These are phyloP conservation scores for Gamsiella multidivaricata DNA, from an alignment of 192 early-diverging fungal genomes.

Conservation along the genomic window DNA sequence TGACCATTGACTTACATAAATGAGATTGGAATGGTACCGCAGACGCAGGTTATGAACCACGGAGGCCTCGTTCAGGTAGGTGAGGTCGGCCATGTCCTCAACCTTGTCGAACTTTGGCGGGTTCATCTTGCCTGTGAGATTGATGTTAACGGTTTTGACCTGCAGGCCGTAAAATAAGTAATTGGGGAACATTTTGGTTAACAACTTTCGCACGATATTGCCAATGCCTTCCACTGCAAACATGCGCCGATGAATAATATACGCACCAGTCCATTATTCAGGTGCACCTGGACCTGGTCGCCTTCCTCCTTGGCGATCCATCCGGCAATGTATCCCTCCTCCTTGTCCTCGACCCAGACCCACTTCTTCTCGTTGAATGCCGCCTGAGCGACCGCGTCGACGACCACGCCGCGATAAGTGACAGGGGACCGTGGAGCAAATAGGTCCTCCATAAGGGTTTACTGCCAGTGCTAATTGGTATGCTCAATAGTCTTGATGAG, in stretches of 20 bases:
- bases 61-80: slow-evolving; percentile 96
- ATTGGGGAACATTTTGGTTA: neutral
- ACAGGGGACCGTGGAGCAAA: slow-evolving; percentile 17
- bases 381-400: slow-evolving; percentile 76
- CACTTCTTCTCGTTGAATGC: slow-evolving; percentile 96
- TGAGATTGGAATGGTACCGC: slow-evolving; percentile 89
- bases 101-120: slow-evolving; percentile 99
- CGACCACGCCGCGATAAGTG: slow-evolving; percentile 49
- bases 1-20: slow-evolving; percentile 95
- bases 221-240: no score
- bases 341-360: slow-evolving; percentile 95
- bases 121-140: slow-evolving; percentile 95
- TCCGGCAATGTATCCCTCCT: slow-evolving; percentile 90
- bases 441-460: slow-evolving; percentile 8
- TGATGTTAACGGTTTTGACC: slow-evolving; percentile 79
- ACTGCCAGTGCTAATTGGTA: no score
- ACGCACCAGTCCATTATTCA: slow-evolving; percentile 80
- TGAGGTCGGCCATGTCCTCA: slow-evolving; percentile 98
- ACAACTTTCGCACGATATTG: no score
- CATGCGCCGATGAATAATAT: no score
- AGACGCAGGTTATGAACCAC: slow-evolving; percentile 97
- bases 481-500: no score
- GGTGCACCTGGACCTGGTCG: slow-evolving; percentile 78
- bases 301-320: slow-evolving; percentile 80
- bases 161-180: slow-evolving; percentile 18